Base-by-base conservation (phyloP, 495 filamentous ascomycete genomes). In the Pseudomonodictys pantanalensis region DNA sequence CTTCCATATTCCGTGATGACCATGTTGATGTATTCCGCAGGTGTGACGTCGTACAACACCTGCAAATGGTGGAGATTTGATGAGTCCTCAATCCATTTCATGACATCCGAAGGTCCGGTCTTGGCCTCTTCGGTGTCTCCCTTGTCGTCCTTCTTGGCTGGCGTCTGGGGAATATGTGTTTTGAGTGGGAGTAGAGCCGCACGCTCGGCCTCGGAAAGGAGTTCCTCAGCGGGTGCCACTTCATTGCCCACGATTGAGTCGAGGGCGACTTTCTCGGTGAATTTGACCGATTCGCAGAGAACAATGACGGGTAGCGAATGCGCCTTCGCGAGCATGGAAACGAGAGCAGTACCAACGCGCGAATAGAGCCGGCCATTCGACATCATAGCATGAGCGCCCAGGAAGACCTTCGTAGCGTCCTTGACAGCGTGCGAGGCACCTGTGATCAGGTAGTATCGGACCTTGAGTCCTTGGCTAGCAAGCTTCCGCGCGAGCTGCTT, bases 191-290 rank as follows among this genome's bases (percentile, higher is more conserved):
- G 50, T 7, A 60, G 43, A 28, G 57, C 52, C 24, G 26, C 24
- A 0, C 62, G 71, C 30, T 69, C 58, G 8, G 25, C 18, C n/a
- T 67, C 64, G 17, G 69, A 65, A 5, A 84, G 75, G 33, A 89
- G 68, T 69, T 88, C 86, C 56, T 88, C 85, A 8, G 77, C 62
- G 0, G 81, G 81, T 25, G 86, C 91, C 56, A 97, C 85, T 77
- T 98, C 93, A 72, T 98, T 97, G 50, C 86, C 85, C 22, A 93
- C 91, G 61, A 98, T 91, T 30, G 88, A 88, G 73, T 96, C 93
- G 0, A 95, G 81, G 8, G 90, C 87, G 3, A 96, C 90, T 52
- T 86, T 83, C 64, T 96, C 93, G 22, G 89, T 92, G 73, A 96
- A 96, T 72, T 97, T 98, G 76, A 98, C 83, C 2, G 87, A 91